Evolutionary conservation across 306 rosid genomes (phyloP), one percentile per base, ranked within the genome.

Genomic region (Arachis stenosperma): DNA sequence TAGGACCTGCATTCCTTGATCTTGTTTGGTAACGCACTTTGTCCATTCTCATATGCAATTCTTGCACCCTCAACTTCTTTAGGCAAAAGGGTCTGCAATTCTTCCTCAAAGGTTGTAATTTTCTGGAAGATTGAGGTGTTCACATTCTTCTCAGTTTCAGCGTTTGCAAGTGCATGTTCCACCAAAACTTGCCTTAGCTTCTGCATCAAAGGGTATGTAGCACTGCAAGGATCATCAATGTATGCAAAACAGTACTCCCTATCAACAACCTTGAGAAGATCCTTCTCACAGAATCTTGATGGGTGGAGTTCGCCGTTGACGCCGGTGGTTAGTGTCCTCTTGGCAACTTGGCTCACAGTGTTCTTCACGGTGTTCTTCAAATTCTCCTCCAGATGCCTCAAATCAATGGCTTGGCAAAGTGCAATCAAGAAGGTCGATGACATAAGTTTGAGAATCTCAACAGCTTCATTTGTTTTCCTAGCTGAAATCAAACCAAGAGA

Each of bases 341-440:
- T 93, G 0, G 92, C 98, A 29, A 89, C 89, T 58, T 86, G 92
- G 64, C 93, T 86, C 37, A 93, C 97, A 0, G 81, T 83, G 67
- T 75, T 93, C 74, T 89, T 90, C 3, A 93, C 96, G 0, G 82
- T 53, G 81, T 52, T 83, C 82, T 80, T 89, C 89, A 93, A 44
- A 78, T 90, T 93, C 84, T 90, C 97, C 81, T 93, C 98, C 84
- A 93, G 75, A 68, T 93, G 96, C 82, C 98, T 90, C 80, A 93
- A 82, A 54, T 93, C 98, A 50, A 93, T 84, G 11, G 98, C 90
- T 65, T 93, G 98, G 73, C 98, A 93, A 7, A 93, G 92, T 0
- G 96, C 98, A 6, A 89, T 55, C 42, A 93, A 59, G 74, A 64
- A 93, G 1, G 98, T 90, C 5, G 98, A 78, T 10, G 93, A 87